Base-by-base conservation (phyloP, 23 red algal genomes). In the Gracilaria domingensis region DNA sequence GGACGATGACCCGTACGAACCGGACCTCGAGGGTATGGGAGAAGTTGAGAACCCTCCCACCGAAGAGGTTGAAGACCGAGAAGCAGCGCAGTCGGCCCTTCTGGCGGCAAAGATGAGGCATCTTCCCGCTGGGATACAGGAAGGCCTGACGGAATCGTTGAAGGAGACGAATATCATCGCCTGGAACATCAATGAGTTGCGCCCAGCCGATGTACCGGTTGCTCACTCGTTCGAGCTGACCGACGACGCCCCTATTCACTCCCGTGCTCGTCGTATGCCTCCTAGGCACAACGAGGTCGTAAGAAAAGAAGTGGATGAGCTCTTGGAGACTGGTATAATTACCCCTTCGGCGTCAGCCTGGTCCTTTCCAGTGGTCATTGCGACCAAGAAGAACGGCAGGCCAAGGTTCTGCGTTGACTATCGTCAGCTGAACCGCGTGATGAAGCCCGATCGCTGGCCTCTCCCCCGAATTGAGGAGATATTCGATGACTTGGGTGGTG, bases 331-430 rank as follows among this genome's bases (percentile, higher is more conserved):
- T 26, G 54, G 33, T 60, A 83, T 64, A 0, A 66, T 83, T 34
- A 66, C 58, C 4, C 80, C 80, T 21, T 48, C 51, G 7, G n/a
- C 80, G 12, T 83, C 80, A 20, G 80, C 44, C 7, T 83, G 21
- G 49, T 60, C 80, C 9, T 83, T 83, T 81, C 53, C 51, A 4
- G 80, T 83, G 4, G 49, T 83, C n/a, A 83, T 83, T 26, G 53
- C 2, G 2, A 58, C 1, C 49, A 83, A 64, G 54, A 83, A 83
- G 36, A 53, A 83, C 35, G 80, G 3, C 24, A 83, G 29, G 8
- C 54, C 80, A 4, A 8, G 80, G 12, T 83, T 83, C 42, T 83
- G 50, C 23, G 51, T 83, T 13, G 55, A 83, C 30, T 65, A 83
- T 40, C 80, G 49, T 13, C 23, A 48, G 12, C 58, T 64, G 12